Base-by-base conservation (phyloP, 1,139 yeast genomes). In the Yamadazyma blattariae region DNA sequence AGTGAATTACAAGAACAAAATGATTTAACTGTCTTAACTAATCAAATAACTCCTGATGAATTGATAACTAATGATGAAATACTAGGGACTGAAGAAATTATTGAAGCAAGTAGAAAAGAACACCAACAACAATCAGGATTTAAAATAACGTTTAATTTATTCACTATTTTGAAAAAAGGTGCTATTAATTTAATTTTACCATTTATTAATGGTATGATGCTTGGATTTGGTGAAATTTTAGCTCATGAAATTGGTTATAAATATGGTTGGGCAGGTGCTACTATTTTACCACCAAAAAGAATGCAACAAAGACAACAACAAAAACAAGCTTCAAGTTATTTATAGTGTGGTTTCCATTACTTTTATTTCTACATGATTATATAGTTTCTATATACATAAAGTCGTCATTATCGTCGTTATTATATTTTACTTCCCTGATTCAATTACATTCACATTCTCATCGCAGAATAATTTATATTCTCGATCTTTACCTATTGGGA, bases 141-240 rank as follows among this genome's bases (percentile, higher is more conserved):
- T 50, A 19, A n/a, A 11, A 5, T 23, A 13, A 27, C 30, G 11
- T 42, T 54, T 28, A 48, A 47, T 33, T 35, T 62, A 15, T 65
- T 68, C 65, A 57, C 56, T 4, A 57, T 76, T 25, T 33, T 76
- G 28, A 60, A 67, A 36, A 69, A 72, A 26, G 68, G 82, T 15
- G 77, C 89, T 3, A 80, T 92, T 45, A 90, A 92, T 50, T 61
- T 90, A 48, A 59, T 89, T 4, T 64, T 92, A 33, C 98, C 98
- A 2, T 89, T 92, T 52, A 68, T 92, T 44, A 92, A 92, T 54
- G 98, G 98, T 9, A 69, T 92, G 65, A 90, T 90, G 96, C 74
- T 92, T 41, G 98, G 98, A 0, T 88, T 90, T 58, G 98, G 98
- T 1, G 98, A 92, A 63, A 82, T 92, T 17, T 68, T 87, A 46